phyloP scores from a whole-genome alignment of 1,284 basidiomycete genomes.

The Ganoderma leucocontextum region DNA sequence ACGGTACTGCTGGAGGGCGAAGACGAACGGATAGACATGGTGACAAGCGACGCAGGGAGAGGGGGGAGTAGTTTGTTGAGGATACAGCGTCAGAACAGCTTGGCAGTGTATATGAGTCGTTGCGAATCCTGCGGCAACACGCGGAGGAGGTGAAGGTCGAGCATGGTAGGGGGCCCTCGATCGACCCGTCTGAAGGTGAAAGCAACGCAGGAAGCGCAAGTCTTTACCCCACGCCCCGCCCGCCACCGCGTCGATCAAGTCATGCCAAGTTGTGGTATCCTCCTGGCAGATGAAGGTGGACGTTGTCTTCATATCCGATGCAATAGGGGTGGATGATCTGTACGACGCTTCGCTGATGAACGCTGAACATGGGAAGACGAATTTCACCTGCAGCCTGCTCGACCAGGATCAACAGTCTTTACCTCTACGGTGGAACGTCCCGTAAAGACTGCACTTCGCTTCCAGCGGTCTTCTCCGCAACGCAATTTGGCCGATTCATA shows the following conservation, averaged over 20 bases:
- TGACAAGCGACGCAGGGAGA: not conserved
- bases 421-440: not conserved
- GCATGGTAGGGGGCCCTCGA: not conserved
- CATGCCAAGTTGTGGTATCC: not conserved
- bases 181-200: not conserved
- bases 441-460: not conserved
- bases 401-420: not conserved
- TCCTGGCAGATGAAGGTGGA: not conserved
- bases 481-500: not conserved
- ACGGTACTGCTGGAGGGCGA: slow-evolving; percentile 5
- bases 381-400: not conserved
- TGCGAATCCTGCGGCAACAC: slow-evolving; percentile 12
- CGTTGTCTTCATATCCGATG: not conserved
- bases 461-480: not conserved
- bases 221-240: no score
- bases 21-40: slow-evolving; percentile 16
- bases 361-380: not conserved
- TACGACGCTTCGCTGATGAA: not conserved
- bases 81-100: not conserved
- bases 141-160: not conserved
- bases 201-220: slow-evolving; percentile 3
- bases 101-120: not conserved
- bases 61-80: not conserved
- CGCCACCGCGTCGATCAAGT: not conserved
- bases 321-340: not conserved